These are phyloP conservation scores for Drechslerella stenobrocha DNA, from an alignment of 2,329 filamentous ascomycete species.

Conservation along the genomic window DNA sequence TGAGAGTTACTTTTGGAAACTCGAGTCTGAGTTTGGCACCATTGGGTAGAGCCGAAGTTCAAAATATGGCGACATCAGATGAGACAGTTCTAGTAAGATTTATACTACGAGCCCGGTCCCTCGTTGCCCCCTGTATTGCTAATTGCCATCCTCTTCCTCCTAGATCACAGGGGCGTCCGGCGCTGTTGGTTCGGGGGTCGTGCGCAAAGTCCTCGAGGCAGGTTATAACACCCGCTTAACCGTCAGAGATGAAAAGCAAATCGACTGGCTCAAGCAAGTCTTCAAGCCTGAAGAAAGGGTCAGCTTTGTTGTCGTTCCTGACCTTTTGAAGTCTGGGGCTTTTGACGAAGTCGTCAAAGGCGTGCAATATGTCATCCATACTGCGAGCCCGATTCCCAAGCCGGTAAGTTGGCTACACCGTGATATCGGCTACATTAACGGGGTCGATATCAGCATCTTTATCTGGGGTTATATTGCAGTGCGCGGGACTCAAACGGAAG, in stretches of 20 bases:
- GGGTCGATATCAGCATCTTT: too few species aligned
- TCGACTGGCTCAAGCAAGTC: slow-evolving; percentile 32
- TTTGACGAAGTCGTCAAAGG: slow-evolving; percentile 64
- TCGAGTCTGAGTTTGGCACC: too few species aligned
- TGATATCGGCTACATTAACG: background rate
- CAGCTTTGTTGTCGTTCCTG: slow-evolving; percentile 64
- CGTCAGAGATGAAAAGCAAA: slow-evolving; percentile 56
- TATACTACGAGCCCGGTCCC: background rate
- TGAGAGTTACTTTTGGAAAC: too few species aligned
- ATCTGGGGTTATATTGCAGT: too few species aligned
- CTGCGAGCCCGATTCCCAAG: slow-evolving; percentile 32
- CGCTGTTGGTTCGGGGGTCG: slow-evolving; percentile 63
- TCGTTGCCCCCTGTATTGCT: background rate
- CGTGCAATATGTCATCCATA: slow-evolving; percentile 46
- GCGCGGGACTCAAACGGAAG: too few species aligned
- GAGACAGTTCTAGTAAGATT: slow-evolving; percentile 31
- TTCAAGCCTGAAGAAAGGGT: slow-evolving; percentile 32
- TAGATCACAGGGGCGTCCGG: slow-evolving; percentile 52
- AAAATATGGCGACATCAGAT: slow-evolving; percentile 27
- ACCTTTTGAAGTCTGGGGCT: slow-evolving; percentile 70
- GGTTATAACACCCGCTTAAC: slow-evolving; percentile 59
- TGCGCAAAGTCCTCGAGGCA: slow-evolving; percentile 58
- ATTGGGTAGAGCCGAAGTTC: too few species aligned
- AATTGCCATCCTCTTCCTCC: background rate
- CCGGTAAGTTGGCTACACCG: slow-evolving; percentile 16